Evolutionary conservation across 257 asterid species (phyloP).

Genomic region (Primulina eburnea): DNA sequence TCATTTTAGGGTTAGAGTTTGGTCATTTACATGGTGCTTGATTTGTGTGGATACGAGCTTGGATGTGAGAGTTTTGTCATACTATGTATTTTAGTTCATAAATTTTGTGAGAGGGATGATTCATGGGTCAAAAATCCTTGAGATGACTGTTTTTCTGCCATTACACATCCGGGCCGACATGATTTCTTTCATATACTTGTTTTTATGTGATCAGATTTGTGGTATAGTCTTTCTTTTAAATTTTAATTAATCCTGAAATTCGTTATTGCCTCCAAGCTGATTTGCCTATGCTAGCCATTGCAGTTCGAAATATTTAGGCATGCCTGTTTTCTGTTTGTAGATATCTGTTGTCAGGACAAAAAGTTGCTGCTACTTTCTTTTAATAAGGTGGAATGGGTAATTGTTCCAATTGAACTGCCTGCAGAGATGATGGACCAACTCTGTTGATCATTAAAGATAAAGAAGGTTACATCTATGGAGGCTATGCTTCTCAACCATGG

Average conservation of each 20-base stretch:
- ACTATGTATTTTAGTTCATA: neutral
- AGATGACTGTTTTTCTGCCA: neutral
- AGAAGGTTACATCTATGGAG: constrained; percentile 84
- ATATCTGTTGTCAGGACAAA: neutral
- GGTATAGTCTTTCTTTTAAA: neutral
- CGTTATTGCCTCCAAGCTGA: neutral
- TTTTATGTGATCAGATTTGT: neutral
- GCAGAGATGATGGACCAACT: constrained; percentile 67
- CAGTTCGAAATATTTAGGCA: neutral
- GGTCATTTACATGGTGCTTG: neutral
- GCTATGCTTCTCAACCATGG: constrained; percentile 98
- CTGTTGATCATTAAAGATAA: constrained; percentile 73
- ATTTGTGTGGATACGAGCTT: neutral
- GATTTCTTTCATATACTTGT: neutral
- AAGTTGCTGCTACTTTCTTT: constrained; percentile 31
- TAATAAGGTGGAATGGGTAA: constrained; percentile 30
- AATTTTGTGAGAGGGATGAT: neutral
- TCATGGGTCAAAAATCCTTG: neutral
- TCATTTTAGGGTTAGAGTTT: neutral
- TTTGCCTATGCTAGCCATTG: neutral
- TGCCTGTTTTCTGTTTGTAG: neutral
- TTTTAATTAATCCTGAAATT: neutral
- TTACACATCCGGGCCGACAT: neutral
- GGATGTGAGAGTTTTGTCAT: neutral
- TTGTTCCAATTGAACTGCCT: constrained; percentile 45